phyloP scores from a whole-genome alignment of 2,329 filamentous ascomycete genomes.

The Reticulascus tulasneorum region DNA sequence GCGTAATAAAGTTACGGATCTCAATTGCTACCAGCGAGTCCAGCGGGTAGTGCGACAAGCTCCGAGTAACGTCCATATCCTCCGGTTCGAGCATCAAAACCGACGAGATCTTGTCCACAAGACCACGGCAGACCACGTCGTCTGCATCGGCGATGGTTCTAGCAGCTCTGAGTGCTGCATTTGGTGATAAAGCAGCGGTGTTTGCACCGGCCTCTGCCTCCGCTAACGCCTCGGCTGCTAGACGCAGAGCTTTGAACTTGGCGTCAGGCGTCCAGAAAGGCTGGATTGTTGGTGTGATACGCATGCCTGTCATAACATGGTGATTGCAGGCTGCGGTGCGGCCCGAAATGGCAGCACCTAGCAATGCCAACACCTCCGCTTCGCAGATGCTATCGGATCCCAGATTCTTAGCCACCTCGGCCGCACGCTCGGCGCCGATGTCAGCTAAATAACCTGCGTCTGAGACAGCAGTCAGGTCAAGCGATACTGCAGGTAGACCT shows the following conservation, averaged over 20 bases:
- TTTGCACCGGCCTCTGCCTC: slow-evolving; percentile 26
- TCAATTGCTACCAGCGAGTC: slow-evolving; percentile 48
- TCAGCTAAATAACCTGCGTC: slow-evolving; percentile 49
- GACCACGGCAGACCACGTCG: slow-evolving; percentile 37
- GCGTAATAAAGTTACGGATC: slow-evolving; percentile 46
- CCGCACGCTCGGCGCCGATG: slow-evolving; percentile 34
- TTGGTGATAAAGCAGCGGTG: slow-evolving; percentile 34
- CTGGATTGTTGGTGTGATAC: slow-evolving; percentile 39
- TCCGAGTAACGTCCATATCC: slow-evolving; percentile 41
- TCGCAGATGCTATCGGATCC: slow-evolving; percentile 46
- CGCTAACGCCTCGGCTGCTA: slow-evolving; percentile 33
- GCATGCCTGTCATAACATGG: slow-evolving; percentile 52
- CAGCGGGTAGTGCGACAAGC: slow-evolving; percentile 35
- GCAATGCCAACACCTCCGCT: slow-evolving; percentile 50
- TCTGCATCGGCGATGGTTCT: slow-evolving; percentile 40
- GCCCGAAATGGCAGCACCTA: slow-evolving; percentile 47
- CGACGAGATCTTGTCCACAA: slow-evolving; percentile 43
- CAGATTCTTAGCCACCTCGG: slow-evolving; percentile 45
- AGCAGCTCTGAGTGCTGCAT: slow-evolving; percentile 37
- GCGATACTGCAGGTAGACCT: slow-evolving; percentile 39
- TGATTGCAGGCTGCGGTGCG: slow-evolving; percentile 36
- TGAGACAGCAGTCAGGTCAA: slow-evolving; percentile 51
- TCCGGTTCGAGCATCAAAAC: slow-evolving; percentile 46
- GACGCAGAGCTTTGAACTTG: slow-evolving; percentile 48
- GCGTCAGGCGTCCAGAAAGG: slow-evolving; percentile 53